Evolutionary conservation across 257 asterid species (phyloP).

Genomic region (Solanum gandarillasii): DNA sequence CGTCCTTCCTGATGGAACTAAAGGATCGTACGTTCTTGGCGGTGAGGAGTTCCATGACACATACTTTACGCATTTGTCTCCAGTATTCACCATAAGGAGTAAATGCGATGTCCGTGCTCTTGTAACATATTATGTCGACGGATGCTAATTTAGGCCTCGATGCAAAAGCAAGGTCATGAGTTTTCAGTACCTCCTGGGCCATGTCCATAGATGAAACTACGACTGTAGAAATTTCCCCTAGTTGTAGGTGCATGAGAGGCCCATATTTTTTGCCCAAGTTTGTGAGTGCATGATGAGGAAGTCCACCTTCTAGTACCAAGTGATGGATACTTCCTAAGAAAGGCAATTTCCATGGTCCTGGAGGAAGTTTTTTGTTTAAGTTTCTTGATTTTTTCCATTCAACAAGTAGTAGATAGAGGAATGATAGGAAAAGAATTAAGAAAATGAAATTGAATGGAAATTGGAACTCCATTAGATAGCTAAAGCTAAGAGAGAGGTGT

Average conservation of each 20-base stretch:
- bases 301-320: slow-evolving; percentile 5
- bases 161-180: slow-evolving; percentile 19
- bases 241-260: background rate
- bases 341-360: no score
- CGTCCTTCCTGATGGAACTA: slow-evolving; percentile 6
- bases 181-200: background rate
- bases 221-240: slow-evolving; percentile 21
- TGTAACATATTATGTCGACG: slow-evolving; percentile 12
- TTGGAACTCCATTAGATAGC: no score
- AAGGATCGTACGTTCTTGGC: slow-evolving; percentile 15
- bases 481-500: no score
- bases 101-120: slow-evolving; percentile 7
- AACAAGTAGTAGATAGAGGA: no score
- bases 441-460: no score
- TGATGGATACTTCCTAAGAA: background rate
- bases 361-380: no score
- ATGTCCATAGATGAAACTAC: slow-evolving; percentile 18
- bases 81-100: slow-evolving; percentile 28
- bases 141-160: slow-evolving; percentile 13
- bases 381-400: no score
- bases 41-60: slow-evolving; percentile 25
- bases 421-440: no score
- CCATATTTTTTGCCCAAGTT: slow-evolving; percentile 15
- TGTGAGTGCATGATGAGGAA: slow-evolving; percentile 7
- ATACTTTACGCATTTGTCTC: slow-evolving; percentile 31